Percentiles rank a stretch among this genome's conserved stretches.
Evolutionary conservation across 352 stramenopile genomes (phyloP).

Genomic region (Albugo candida): DNA sequence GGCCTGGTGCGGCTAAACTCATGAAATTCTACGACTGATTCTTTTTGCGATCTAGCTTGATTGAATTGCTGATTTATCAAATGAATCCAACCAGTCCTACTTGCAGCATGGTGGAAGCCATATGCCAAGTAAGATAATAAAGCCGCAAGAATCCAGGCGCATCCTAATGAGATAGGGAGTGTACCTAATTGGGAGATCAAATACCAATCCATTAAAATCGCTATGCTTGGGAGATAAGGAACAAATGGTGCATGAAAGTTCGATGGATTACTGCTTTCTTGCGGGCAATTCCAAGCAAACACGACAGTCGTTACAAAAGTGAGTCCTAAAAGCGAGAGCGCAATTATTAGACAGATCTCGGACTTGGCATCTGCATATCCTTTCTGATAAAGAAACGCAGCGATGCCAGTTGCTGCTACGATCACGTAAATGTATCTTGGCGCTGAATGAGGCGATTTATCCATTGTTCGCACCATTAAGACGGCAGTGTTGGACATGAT

Average conservation of each 20-base stretch:
- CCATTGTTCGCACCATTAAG: slow-evolving; percentile 46
- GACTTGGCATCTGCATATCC: slow-evolving; percentile 32
- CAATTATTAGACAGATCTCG: slow-evolving; percentile 15
- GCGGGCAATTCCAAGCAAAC: slow-evolving; percentile 39
- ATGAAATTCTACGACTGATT: no score
- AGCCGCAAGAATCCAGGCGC: slow-evolving; percentile 28
- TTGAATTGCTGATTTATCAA: no score
- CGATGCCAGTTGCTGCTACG: slow-evolving; percentile 17
- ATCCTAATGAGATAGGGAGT: slow-evolving; percentile 25
- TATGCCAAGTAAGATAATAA: slow-evolving; percentile 64
- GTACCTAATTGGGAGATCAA: slow-evolving; percentile 37
- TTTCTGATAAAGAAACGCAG: slow-evolving; percentile 47
- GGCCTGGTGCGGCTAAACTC: no score
- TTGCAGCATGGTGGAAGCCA: slow-evolving; percentile 19
- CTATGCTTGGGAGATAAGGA: slow-evolving; percentile 33
- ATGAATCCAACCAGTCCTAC: no score
- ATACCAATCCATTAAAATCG: slow-evolving; percentile 51
- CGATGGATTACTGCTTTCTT: slow-evolving; percentile 19
- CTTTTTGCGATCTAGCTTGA: no score
- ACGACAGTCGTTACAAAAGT: slow-evolving; percentile 12
- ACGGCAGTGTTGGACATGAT: slow-evolving; percentile 66
- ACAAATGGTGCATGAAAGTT: slow-evolving; percentile 47
- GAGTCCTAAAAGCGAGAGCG: slow-evolving; percentile 27
- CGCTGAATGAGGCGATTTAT: slow-evolving; percentile 23
- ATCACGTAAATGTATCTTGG: slow-evolving; percentile 21